Evolutionary conservation across 2,329 filamentous ascomycete genomes (phyloP).

Genomic region (Graphium sp.): DNA sequence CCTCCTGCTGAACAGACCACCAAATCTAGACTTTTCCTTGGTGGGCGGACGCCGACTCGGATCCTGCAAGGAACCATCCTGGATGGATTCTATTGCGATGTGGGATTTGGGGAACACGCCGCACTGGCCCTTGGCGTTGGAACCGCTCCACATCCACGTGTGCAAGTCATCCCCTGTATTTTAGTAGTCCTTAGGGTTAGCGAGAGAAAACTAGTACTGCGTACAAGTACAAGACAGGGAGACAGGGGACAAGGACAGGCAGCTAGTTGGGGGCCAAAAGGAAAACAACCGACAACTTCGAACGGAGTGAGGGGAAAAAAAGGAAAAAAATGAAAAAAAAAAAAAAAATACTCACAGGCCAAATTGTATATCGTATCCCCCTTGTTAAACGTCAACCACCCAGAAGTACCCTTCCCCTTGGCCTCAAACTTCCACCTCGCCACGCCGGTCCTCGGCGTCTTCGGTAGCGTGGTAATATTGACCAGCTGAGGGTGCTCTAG

Average conservation of each 20-base stretch:
- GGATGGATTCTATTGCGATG: conserved; percentile 5
- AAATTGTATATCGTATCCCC: conserved; percentile 34
- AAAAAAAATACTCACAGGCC: conserved; percentile 7
- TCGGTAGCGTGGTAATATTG: conserved; percentile 6
- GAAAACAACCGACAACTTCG: too few species aligned
- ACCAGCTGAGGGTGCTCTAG: conserved; percentile 11
- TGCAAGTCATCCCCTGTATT: too few species aligned
- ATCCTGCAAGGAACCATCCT: conserved; percentile 6
- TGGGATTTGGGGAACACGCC: conserved; percentile 14
- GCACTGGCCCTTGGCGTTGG: conserved; percentile 15
- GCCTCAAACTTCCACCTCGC: conserved; percentile 15
- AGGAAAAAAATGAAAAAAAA: too few species aligned
- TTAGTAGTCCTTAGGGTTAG: too few species aligned
- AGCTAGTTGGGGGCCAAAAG: too few species aligned
- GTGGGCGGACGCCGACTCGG: too few species aligned
- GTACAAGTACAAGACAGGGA: too few species aligned
- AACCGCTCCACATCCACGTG: conserved; percentile 19
- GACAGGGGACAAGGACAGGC: too few species aligned
- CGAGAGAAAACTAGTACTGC: too few species aligned
- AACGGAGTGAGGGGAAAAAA: too few species aligned
- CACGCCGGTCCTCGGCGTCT: conserved; percentile 9
- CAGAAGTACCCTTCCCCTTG: conserved; percentile 5
- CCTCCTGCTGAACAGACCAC: too few species aligned
- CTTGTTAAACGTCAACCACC: conserved; percentile 18
- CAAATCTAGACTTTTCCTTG: too few species aligned